Conservation (phyloP, 768 basidiomycete genomes). For the Collybia mongolica region DNA sequence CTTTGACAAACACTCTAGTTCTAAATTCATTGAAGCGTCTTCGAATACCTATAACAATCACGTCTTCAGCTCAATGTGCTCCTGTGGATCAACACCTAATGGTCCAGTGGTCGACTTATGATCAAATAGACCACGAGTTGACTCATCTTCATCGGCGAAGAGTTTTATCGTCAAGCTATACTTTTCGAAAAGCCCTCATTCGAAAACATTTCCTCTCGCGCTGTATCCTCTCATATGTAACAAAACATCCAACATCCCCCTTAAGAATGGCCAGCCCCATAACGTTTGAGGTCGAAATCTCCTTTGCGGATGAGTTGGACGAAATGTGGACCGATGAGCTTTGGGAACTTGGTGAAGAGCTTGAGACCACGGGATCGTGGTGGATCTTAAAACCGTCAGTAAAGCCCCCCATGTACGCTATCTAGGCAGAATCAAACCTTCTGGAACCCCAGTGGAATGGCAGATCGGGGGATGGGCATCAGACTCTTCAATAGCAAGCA, state of each 20-base stretch:
- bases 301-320: slow-evolving; percentile 91
- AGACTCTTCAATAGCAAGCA: slow-evolving; percentile 81
- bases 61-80: slow-evolving; percentile 13
- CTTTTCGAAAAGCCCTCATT: slow-evolving; percentile 90
- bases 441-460: slow-evolving; percentile 64
- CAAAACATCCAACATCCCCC: slow-evolving; percentile 62
- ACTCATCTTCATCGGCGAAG: slow-evolving; percentile 48
- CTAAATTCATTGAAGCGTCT: slow-evolving; percentile 33
- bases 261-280: slow-evolving; percentile 59
- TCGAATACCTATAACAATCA: slow-evolving; percentile 16
- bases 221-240: slow-evolving; percentile 66
- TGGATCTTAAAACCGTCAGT: slow-evolving; percentile 90
- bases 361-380: slow-evolving; percentile 62
- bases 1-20: slow-evolving; percentile 45
- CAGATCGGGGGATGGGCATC: slow-evolving; percentile 94
- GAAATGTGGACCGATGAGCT: slow-evolving; percentile 93
- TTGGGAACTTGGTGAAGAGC: slow-evolving; percentile 73
- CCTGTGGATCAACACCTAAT: slow-evolving; percentile 22
- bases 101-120: slow-evolving; percentile 88
- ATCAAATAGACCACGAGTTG: slow-evolving; percentile 76
- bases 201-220: slow-evolving; percentile 90
- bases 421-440: neutral
- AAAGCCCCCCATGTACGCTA: neutral
- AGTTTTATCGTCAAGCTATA: slow-evolving; percentile 79
- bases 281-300: slow-evolving; percentile 85